Conservation (phyloP, 2,329 filamentous ascomycete genomes). For the Botrytis byssoidea region DNA sequence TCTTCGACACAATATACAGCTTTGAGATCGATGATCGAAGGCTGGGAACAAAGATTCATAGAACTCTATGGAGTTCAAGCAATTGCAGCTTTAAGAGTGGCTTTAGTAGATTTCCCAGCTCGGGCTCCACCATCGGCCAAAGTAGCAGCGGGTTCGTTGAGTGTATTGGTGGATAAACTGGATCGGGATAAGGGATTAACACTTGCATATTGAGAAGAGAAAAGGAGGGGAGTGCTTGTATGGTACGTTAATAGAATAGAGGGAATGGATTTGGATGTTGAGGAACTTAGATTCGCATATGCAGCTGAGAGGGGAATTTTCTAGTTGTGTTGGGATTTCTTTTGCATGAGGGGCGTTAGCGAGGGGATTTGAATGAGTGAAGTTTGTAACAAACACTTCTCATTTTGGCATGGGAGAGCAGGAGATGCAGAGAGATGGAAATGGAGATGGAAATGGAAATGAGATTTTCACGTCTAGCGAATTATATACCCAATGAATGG, state of each 20-base stretch:
- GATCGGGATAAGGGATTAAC: slow-evolving; percentile 19
- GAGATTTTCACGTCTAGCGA: not conserved
- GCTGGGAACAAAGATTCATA: slow-evolving; percentile 73
- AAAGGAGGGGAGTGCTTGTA: not conserved
- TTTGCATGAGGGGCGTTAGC: not conserved
- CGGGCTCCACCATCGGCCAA: slow-evolving; percentile 9
- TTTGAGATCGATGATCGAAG: slow-evolving; percentile 68
- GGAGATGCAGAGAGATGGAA: not conserved
- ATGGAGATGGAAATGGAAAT: not conserved
- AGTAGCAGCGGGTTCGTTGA: slow-evolving; percentile 16
- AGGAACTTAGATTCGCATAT: not conserved
- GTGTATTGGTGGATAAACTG: slow-evolving; percentile 22
- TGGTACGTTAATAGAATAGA: not conserved
- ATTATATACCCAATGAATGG: slow-evolving; percentile 7
- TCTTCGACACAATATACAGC: slow-evolving; percentile 74
- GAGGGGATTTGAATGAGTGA: not conserved
- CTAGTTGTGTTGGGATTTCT: not conserved
- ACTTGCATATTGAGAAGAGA: not conserved
- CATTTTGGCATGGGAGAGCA: not conserved
- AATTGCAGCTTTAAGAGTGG: slow-evolving; percentile 66
- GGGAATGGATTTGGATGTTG: not conserved
- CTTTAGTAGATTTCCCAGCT: slow-evolving; percentile 71
- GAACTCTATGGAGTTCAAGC: slow-evolving; percentile 77
- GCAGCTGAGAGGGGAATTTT: not conserved
- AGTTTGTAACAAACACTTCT: not conserved